phyloP scores from a whole-genome alignment of 2,329 filamentous ascomycete genomes.

The Aspergillus pseudonomiae region DNA sequence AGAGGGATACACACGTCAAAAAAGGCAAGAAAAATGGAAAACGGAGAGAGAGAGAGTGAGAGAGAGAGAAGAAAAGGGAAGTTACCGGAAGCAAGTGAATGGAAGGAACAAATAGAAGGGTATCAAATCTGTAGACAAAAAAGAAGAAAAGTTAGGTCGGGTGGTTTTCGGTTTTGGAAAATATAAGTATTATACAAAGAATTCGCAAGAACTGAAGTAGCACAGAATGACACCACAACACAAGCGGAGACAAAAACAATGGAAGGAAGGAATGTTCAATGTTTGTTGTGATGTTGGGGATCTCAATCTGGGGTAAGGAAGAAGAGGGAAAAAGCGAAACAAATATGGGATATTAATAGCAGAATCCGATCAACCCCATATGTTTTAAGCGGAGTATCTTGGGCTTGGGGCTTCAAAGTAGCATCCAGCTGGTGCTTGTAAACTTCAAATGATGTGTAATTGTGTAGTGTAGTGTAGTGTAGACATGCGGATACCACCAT shows the following conservation, averaged over 20 bases:
- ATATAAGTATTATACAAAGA: conserved; percentile 4
- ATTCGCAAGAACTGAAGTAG: background rate
- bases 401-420: background rate
- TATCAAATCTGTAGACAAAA: background rate
- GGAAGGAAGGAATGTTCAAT: background rate
- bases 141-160: background rate
- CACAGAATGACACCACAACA: conserved; percentile 3
- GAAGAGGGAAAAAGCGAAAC: conserved; percentile 6
- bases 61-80: background rate
- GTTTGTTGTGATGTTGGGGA: conserved; percentile 7
- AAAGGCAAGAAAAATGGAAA: background rate
- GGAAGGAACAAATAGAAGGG: background rate
- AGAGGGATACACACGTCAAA: conserved; percentile 2
- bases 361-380: background rate
- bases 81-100: conserved; percentile 3
- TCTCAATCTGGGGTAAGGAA: conserved; percentile 19
- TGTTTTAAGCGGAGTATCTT: background rate
- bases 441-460: background rate
- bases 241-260: background rate
- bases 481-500: conserved; percentile 1
- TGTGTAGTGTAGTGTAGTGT: background rate
- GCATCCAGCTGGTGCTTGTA: background rate
- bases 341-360: conserved; percentile 6
- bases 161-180: background rate
- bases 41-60: background rate